Conservation (phyloP, 2,329 filamentous ascomycete genomes). For the Trichophyton benhamiae region DNA sequence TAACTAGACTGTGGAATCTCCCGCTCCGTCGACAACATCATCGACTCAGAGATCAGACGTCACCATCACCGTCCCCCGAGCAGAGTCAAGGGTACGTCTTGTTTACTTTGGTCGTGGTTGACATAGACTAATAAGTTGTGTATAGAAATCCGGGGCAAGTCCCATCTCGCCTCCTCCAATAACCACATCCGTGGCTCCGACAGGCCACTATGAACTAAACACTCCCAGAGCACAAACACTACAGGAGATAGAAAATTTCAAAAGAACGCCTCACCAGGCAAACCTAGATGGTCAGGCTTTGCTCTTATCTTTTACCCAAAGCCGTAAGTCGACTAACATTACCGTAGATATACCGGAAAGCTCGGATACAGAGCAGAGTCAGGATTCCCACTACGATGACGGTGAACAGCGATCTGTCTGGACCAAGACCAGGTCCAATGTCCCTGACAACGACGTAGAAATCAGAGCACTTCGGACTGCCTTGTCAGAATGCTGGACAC, state of each 20-base stretch:
- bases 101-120: background rate
- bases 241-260: constrained; percentile 52
- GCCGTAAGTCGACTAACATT: constrained; percentile 18
- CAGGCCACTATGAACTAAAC: constrained; percentile 54
- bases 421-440: constrained; percentile 21
- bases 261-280: constrained; percentile 47
- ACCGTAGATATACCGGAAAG: constrained; percentile 25
- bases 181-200: constrained; percentile 59
- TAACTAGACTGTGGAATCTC: constrained; percentile 10
- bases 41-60: constrained; percentile 22
- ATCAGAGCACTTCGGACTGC: constrained; percentile 59
- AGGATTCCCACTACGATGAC: constrained; percentile 14
- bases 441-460: constrained; percentile 43
- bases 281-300: constrained; percentile 61
- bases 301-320: background rate
- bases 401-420: constrained; percentile 14
- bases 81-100: constrained; percentile 12
- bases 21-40: constrained; percentile 16
- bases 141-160: constrained; percentile 22
- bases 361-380: constrained; percentile 14
- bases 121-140: background rate
- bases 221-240: constrained; percentile 77
- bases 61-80: constrained; percentile 18
- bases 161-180: constrained; percentile 57
- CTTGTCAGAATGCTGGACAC: constrained; percentile 79